A percentile compares a stretch with the other conserved stretches of the same genome.
phyloP scores from a whole-genome alignment of 331 rosid genomes.

The Saraca asoca region DNA sequence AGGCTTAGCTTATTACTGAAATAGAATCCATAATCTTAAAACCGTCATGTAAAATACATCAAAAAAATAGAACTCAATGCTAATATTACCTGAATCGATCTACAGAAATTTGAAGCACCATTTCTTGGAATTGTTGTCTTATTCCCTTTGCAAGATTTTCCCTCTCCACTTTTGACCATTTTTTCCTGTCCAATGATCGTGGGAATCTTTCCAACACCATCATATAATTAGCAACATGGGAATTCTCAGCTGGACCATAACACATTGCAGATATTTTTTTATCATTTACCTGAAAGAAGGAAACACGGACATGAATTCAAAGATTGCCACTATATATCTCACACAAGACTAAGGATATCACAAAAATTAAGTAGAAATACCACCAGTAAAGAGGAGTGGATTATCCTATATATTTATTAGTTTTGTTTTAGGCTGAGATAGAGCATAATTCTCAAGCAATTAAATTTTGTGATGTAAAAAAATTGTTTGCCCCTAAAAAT shows the following conservation, averaged over 20 bases:
- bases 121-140: constrained; percentile 82
- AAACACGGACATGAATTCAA: constrained; percentile 9
- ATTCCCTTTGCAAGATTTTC: constrained; percentile 75
- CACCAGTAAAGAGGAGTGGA: background rate
- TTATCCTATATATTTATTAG: no score
- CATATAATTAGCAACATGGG: constrained; percentile 63
- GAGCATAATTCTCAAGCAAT: no score
- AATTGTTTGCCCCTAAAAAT: no score
- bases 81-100: constrained; percentile 59
- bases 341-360: constrained; percentile 5
- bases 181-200: constrained; percentile 58
- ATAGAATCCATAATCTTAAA: background rate
- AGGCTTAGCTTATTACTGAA: background rate
- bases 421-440: no score
- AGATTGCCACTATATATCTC: constrained; percentile 25
- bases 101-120: constrained; percentile 55
- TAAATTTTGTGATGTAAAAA: no score
- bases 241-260: constrained; percentile 79
- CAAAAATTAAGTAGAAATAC: constrained; percentile 2
- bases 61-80: background rate
- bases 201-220: constrained; percentile 66
- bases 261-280: constrained; percentile 54
- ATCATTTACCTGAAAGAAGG: constrained; percentile 46
- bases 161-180: constrained; percentile 65
- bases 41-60: constrained; percentile 1